A percentile compares a stretch with the other conserved stretches of the same genome.
Conservation (phyloP, 306 rosid species). For the Fragaria vesca region DNA sequence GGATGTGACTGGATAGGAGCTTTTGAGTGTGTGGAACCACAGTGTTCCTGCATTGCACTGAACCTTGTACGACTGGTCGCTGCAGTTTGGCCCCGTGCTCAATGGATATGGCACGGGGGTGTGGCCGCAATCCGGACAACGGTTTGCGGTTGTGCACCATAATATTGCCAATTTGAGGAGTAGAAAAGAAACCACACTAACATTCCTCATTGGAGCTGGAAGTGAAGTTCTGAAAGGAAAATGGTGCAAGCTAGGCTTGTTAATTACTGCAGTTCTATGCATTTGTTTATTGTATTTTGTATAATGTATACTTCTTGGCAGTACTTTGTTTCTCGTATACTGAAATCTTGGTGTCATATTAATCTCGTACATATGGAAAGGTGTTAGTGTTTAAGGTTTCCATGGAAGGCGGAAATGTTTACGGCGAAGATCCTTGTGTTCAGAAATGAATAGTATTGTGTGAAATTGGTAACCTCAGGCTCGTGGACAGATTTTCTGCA, state of each 20-base stretch:
- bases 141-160: not conserved
- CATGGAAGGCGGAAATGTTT: conserved; percentile 12
- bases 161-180: not conserved
- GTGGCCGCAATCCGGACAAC: conserved; percentile 28
- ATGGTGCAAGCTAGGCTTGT: not conserved
- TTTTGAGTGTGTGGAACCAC: conserved; percentile 13
- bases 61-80: conserved; percentile 13
- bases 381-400: conserved; percentile 11
- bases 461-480: not conserved
- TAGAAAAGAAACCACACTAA: not conserved
- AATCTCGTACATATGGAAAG: conserved; percentile 28
- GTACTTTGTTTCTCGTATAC: not conserved
- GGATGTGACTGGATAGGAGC: conserved; percentile 16
- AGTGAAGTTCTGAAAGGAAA: not conserved
- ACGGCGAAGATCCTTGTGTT: conserved; percentile 17
- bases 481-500: not conserved
- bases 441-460: not conserved
- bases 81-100: conserved; percentile 21
- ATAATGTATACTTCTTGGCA: not conserved
- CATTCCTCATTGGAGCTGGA: not conserved
- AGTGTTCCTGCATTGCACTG: conserved; percentile 10
- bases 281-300: not conserved
- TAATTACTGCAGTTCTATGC: not conserved
- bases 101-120: conserved; percentile 9
- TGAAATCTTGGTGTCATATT: not conserved